Conservation (phyloP, 805 yeast genomes). For the Yarrowia hollandica region DNA sequence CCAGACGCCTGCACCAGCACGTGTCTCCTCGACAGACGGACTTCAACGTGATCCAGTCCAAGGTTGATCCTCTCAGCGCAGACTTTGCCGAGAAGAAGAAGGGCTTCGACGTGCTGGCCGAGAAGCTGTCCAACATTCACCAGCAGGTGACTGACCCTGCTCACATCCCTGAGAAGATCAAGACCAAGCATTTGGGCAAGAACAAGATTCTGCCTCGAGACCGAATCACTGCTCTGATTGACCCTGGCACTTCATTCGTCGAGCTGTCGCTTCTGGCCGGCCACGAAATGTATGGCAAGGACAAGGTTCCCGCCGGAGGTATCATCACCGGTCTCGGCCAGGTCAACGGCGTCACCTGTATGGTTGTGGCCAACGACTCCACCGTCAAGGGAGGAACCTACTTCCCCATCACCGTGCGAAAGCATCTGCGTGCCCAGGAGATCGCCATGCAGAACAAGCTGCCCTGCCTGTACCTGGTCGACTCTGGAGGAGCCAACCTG, state of each 20-base stretch:
- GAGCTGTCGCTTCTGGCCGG: conserved; percentile 41
- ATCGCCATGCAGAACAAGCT: conserved; percentile 39
- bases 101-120: conserved; percentile 34
- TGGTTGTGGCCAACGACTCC: conserved; percentile 41
- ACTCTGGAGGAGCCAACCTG: conserved; percentile 42
- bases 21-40: conserved; percentile 27
- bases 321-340: conserved; percentile 41
- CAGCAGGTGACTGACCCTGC: conserved; percentile 32
- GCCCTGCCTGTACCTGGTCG: conserved; percentile 40
- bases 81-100: conserved; percentile 34
- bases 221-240: conserved; percentile 38
- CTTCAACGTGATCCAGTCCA: conserved; percentile 34
- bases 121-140: conserved; percentile 34
- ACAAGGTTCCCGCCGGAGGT: conserved; percentile 41
- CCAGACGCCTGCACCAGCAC: conserved; percentile 20
- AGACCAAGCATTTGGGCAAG: conserved; percentile 37
- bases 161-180: conserved; percentile 38
- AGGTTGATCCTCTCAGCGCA: conserved; percentile 34
- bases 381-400: conserved; percentile 43
- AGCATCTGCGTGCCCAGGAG: conserved; percentile 41
- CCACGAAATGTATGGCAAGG: conserved; percentile 38
- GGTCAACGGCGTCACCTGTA: conserved; percentile 38
- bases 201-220: conserved; percentile 40
- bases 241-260: conserved; percentile 39
- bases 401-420: conserved; percentile 41